phyloP scores from a whole-genome alignment of 495 filamentous ascomycete genomes.

The Tuber magnatum region DNA sequence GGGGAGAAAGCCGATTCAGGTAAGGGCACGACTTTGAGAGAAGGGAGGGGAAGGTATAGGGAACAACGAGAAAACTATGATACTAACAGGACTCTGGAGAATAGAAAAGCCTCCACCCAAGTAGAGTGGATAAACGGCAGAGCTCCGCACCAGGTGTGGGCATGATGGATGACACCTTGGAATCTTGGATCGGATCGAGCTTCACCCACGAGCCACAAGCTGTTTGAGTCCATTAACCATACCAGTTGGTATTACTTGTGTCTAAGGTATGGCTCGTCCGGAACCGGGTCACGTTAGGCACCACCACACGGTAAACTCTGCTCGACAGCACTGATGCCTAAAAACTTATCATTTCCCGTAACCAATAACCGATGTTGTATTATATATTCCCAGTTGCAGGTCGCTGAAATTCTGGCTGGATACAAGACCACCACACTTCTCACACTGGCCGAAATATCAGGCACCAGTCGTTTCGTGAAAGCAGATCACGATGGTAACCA shows the following conservation, averaged over 20 bases:
- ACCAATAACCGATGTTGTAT: too few species aligned
- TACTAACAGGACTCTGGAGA: background rate
- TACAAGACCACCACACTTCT: too few species aligned
- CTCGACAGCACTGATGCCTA: too few species aligned
- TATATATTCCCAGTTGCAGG: too few species aligned
- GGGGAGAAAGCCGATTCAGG: too few species aligned
- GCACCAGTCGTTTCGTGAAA: background rate
- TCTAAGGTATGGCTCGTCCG: too few species aligned
- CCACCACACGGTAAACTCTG: too few species aligned
- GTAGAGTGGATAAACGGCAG: background rate
- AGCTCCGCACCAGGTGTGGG: background rate
- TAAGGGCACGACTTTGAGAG: background rate
- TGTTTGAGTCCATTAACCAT: background rate
- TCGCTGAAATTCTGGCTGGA: too few species aligned
- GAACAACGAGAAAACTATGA: background rate
- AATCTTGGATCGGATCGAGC: background rate
- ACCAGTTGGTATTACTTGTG: too few species aligned
- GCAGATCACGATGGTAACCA: background rate
- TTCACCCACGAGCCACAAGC: background rate
- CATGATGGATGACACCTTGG: background rate
- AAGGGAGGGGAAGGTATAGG: background rate
- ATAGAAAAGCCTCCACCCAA: background rate
- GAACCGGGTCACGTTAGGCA: too few species aligned
- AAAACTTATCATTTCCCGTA: too few species aligned
- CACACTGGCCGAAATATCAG: too few species aligned